A percentile compares a stretch with the other conserved stretches of the same genome.
Evolutionary conservation across 257 asterid species (phyloP).

Genomic region (Solanum raphanifolium): DNA sequence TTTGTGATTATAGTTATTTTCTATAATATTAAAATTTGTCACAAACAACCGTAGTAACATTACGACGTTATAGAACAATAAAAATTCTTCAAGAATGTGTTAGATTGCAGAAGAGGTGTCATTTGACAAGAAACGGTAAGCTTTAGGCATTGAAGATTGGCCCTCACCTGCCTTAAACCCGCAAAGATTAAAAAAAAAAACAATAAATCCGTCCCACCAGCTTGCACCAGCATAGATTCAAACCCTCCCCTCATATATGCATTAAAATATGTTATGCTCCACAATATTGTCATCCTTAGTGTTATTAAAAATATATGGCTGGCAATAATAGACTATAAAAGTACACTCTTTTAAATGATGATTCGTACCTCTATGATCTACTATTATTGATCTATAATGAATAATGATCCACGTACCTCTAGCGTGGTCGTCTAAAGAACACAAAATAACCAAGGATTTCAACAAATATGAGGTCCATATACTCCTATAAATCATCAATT

Average conservation of each 20-base stretch:
- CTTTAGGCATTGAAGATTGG: background rate
- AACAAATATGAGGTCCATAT: background rate
- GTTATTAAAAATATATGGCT: background rate
- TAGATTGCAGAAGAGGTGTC: background rate
- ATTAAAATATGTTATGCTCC: background rate
- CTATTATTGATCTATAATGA: background rate
- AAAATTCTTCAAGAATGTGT: background rate
- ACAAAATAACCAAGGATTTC: background rate
- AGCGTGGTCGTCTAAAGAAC: background rate
- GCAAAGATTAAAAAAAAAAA: background rate
- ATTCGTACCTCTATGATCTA: background rate
- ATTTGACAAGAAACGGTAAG: background rate
- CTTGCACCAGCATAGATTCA: background rate
- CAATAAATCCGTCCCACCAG: background rate
- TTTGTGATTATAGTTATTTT: too few relatives aligned
- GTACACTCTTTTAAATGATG: background rate
- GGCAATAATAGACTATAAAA: too few relatives aligned
- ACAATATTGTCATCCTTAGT: background rate
- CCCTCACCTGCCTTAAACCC: background rate
- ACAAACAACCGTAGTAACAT: background rate
- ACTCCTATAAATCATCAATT: background rate
- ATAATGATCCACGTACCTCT: too few relatives aligned
- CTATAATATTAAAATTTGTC: too few relatives aligned
- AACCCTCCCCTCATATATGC: background rate
- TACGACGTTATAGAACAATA: background rate